Evolutionary conservation across 495 filamentous ascomycete genomes (phyloP), one percentile per base, ranked within the genome.

Genomic region (Hypoxylon rickii): DNA sequence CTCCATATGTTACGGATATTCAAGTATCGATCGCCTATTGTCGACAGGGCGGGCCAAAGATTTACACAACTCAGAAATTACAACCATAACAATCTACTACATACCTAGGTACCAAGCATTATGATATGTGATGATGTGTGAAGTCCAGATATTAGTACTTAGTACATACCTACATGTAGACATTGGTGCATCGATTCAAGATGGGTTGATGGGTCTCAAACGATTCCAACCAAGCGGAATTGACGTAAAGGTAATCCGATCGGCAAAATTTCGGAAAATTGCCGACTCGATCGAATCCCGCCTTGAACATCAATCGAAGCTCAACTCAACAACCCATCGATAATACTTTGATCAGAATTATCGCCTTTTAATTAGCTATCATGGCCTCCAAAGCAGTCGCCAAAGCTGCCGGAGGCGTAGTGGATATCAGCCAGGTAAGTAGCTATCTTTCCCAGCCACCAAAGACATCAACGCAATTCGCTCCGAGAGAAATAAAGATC

Each of bases 381-480:
- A 83, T 83, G 80, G 78, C 80, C 43, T 79, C 80, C 42, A 78
- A 80, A 65, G 76, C 67, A 61, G 79, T 70, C 64, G 73, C 73
- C 15, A 82, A 80, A 64, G 73, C 71, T 64, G 78, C 71, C 10
- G 71, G 67, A 38, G 68, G 71, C 58, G 74, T 74, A 21, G 61
- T 81, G 53, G 73, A 64, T 55, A 73, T 83, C 57, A 57, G 66
- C 55, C 73, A 77, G 66, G 80, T 82, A 56, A 18, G 45, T n/a
- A 22, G 13, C 3, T 26, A 26, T 11, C 3, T 21, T 26, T 29
- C 1, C 17, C 6, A 16, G 10, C 8, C 7, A 10, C 3, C 7
- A 7, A 17, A 11, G 2, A 37, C 34, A 15, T 15, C 34, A 20
- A 46, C n/a, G n/a, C n/a, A n/a, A n/a, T n/a, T n/a, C n/a, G n/a